A percentile compares a stretch with the other conserved stretches of the same genome.
phyloP scores from a whole-genome alignment of 2,329 filamentous ascomycete genomes.

The Botrytis fabae region DNA sequence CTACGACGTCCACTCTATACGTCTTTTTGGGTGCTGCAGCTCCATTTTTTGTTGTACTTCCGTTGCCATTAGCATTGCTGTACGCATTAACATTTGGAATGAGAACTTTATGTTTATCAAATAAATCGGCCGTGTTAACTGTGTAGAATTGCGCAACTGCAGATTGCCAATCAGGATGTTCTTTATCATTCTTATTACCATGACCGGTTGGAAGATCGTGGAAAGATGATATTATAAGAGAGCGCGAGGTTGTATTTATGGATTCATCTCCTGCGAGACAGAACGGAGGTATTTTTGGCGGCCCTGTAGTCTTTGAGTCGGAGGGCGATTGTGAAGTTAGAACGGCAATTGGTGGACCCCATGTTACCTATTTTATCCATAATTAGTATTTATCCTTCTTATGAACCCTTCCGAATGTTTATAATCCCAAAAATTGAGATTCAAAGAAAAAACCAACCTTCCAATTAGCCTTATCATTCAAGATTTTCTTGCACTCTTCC shows the following conservation, averaged over 20 bases:
- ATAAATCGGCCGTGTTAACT: slow-evolving; percentile 45
- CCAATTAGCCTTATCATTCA: slow-evolving; percentile 27
- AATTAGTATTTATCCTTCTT: background rate
- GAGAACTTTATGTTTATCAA: slow-evolving; percentile 63
- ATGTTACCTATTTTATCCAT: background rate
- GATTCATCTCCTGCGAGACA: slow-evolving; percentile 15
- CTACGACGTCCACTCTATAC: slow-evolving; percentile 62
- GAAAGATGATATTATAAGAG: slow-evolving; percentile 17
- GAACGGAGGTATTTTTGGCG: background rate
- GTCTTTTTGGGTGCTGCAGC: background rate
- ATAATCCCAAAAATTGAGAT: background rate
- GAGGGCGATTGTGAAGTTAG: background rate
- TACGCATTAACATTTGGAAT: slow-evolving; percentile 59
- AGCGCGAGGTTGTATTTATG: slow-evolving; percentile 4
- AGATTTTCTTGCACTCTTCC: slow-evolving; percentile 24
- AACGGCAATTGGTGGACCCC: background rate
- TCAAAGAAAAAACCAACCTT: background rate
- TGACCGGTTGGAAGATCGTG: slow-evolving; percentile 1
- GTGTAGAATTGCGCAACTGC: slow-evolving; percentile 7
- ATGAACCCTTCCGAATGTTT: background rate
- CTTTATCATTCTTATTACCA: slow-evolving; percentile 2
- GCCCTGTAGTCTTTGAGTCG: background rate
- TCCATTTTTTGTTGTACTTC: background rate
- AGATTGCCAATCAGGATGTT: background rate
- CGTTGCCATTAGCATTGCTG: background rate